Conservation (phyloP, 2,329 filamentous ascomycete species). For the Aspergillus persii region DNA sequence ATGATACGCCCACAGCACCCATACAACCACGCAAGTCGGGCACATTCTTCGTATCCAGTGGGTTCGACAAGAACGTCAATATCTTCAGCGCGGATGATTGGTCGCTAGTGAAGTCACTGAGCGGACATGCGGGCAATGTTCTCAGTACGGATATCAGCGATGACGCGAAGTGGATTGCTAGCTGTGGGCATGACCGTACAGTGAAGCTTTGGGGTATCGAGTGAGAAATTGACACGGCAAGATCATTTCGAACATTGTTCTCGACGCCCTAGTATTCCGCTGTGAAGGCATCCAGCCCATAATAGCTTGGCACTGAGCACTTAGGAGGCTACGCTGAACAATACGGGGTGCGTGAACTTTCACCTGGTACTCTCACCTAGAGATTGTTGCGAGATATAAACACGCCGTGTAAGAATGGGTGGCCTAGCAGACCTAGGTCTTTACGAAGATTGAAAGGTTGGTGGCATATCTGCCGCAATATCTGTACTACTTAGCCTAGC, state of each 20-base stretch:
- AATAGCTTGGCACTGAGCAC: background rate
- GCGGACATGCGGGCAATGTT: conserved; percentile 88
- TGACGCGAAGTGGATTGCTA: conserved; percentile 89
- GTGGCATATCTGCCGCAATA: background rate
- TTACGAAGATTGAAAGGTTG: background rate
- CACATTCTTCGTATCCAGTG: conserved; percentile 85
- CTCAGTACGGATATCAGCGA: conserved; percentile 83
- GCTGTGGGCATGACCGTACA: conserved; percentile 88
- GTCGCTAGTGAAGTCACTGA: conserved; percentile 81
- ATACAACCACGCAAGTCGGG: conserved; percentile 77
- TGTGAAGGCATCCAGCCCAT: background rate
- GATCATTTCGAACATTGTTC: background rate
- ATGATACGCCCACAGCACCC: conserved; percentile 26
- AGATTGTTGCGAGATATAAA: background rate
- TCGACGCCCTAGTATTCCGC: conserved; percentile 21
- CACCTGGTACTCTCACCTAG: background rate
- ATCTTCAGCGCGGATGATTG: conserved; percentile 96
- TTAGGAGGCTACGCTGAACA: background rate
- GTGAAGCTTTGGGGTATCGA: conserved; percentile 96
- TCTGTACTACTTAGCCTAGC: background rate
- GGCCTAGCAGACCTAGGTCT: background rate
- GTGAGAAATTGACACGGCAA: conserved; percentile 42
- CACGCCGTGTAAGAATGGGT: background rate
- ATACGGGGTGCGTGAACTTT: background rate
- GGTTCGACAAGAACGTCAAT: conserved; percentile 94